phyloP scores from a whole-genome alignment of 179 eudicot genomes.

The Drosera spatulata region DNA sequence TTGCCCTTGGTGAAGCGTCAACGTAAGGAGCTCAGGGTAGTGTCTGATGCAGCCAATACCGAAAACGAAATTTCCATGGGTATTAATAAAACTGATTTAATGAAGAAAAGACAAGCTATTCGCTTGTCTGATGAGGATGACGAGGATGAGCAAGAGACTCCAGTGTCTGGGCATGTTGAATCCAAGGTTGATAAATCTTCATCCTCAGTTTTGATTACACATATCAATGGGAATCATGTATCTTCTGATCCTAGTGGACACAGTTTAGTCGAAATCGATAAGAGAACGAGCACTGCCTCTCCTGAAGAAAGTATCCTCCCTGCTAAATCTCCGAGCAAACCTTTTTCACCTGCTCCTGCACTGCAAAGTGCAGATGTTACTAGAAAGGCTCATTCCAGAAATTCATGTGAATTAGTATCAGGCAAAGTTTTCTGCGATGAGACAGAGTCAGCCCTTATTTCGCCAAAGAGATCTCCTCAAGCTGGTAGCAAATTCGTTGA shows the following conservation, averaged over 20 bases:
- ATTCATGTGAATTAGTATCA: slow-evolving; percentile 15
- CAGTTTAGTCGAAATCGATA: slow-evolving; percentile 11
- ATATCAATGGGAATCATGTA: slow-evolving; percentile 16
- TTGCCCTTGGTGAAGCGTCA: slow-evolving; percentile 34
- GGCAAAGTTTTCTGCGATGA: slow-evolving; percentile 16
- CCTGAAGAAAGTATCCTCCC: slow-evolving; percentile 13
- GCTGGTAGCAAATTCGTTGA: no score
- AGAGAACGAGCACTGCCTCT: slow-evolving; percentile 14
- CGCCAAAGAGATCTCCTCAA: background rate
- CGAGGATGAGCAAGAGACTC: slow-evolving; percentile 50
- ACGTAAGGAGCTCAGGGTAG: slow-evolving; percentile 19
- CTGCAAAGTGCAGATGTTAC: slow-evolving; percentile 19
- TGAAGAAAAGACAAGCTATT: slow-evolving; percentile 43
- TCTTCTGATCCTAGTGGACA: slow-evolving; percentile 14
- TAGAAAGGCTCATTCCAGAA: slow-evolving; percentile 15
- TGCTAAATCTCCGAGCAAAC: slow-evolving; percentile 9
- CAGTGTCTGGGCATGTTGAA: slow-evolving; percentile 33
- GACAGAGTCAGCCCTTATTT: slow-evolving; percentile 16
- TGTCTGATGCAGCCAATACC: slow-evolving; percentile 11
- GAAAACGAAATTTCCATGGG: slow-evolving; percentile 10
- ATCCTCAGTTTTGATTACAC: slow-evolving; percentile 10
- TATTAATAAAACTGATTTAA: slow-evolving; percentile 16
- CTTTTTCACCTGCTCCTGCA: slow-evolving; percentile 16
- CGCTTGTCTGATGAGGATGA: slow-evolving; percentile 48
- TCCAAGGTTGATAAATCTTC: slow-evolving; percentile 17